Evolutionary conservation across 768 basidiomycete genomes (phyloP).

Genomic region (Tricholoma sp.): DNA sequence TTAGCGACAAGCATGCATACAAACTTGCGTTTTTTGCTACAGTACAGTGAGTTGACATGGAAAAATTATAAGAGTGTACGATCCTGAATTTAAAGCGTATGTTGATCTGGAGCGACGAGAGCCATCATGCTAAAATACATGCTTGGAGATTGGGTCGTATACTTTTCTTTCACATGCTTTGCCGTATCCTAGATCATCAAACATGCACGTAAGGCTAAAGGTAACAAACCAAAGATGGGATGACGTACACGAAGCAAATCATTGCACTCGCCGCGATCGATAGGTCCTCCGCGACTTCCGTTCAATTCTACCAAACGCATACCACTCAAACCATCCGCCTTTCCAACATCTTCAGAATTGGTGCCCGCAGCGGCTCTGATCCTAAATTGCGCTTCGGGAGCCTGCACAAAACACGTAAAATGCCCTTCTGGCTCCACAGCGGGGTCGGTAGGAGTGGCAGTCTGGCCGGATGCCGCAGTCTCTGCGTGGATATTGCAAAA

Average conservation of each 20-base stretch:
- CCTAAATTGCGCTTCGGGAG: slow-evolving; percentile 30
- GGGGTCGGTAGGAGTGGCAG: slow-evolving; percentile 48
- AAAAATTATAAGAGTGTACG: neutral
- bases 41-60: neutral
- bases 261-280: slow-evolving; percentile 67
- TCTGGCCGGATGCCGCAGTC: slow-evolving; percentile 67
- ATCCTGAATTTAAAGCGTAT: neutral
- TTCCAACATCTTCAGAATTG: neutral
- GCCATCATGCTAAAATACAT: neutral
- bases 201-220: neutral
- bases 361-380: neutral
- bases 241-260: slow-evolving; percentile 40
- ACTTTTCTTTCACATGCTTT: neutral
- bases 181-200: neutral
- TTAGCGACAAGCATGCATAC: too few species aligned
- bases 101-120: neutral
- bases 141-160: neutral
- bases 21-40: neutral
- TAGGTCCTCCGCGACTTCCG: slow-evolving; percentile 69
- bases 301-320: slow-evolving; percentile 70
- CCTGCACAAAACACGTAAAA: slow-evolving; percentile 83
- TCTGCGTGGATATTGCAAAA: slow-evolving; percentile 76
- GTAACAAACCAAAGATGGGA: neutral
- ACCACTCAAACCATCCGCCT: neutral
- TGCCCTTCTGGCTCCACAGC: slow-evolving; percentile 70